Base-by-base conservation (phyloP, 2,329 filamentous ascomycete species). In the Penicillium nordicum region DNA sequence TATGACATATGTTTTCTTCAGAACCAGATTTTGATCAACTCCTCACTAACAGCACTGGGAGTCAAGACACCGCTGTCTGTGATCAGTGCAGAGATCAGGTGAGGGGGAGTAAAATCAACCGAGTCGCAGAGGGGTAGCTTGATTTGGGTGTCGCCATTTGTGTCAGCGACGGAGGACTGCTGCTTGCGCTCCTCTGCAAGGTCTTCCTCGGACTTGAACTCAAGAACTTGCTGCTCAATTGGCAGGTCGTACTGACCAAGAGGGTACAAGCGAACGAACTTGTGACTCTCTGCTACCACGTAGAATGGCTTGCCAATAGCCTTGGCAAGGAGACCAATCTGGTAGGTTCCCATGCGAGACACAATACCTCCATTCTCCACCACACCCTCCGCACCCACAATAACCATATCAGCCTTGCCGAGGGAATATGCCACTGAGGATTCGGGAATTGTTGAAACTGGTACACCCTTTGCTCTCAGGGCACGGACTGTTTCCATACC, bases 291-390 rank as follows among this genome's bases (percentile, higher is more conserved):
- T 1, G 89, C 89, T 5, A 94, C 92, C 18, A 96, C 92, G 69
- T 95, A 96, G 65, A 97, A 90, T 0, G 89, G 89, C 60, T 90
- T 87, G 38, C 87, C 84, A 59, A 83, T 82, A 14, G 83, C 83
- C 67, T 87, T 87, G 5, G 92, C 92, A 50, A 97, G 78, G 64
- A 91, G 79, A 2, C 90, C 92, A 65, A 97, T 88, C 77, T 96
- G 92, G 65, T 90, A 93, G 4, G 85, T 88, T 27, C 93, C 93
- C 76, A 97, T 84, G 47, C 92, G 82, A 25, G 89, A 93, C 64
- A 99, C 90, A 65, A 97, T 88, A 37, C 93, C 93, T 48, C 94
- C 94, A 70, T 96, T 96, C 69, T 96, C 90, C 21, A 95, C 90
- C 16, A 97, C 91, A 40, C 92, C 92, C 74, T 97, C 93, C 1